phyloP scores from a whole-genome alignment of 768 basidiomycete species.

The Podaxis mareebaensis region DNA sequence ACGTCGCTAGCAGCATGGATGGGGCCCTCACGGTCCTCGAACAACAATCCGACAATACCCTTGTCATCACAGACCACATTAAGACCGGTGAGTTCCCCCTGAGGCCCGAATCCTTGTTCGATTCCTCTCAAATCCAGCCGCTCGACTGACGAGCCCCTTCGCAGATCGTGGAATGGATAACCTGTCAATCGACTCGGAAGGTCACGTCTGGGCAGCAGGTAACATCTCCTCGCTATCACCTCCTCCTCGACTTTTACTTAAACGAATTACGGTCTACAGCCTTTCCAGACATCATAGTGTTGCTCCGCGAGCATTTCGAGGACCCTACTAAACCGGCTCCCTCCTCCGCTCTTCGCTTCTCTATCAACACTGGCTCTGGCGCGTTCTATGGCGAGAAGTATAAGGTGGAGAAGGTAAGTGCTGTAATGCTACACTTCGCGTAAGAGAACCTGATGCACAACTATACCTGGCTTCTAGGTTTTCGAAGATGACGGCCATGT shows the following conservation, averaged over 20 bases:
- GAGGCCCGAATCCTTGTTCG: background rate
- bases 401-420: slow-evolving; percentile 53
- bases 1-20: slow-evolving; percentile 48
- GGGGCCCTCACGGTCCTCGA: slow-evolving; percentile 58
- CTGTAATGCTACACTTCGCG: background rate
- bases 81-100: slow-evolving; percentile 44
- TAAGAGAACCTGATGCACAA: background rate
- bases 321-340: slow-evolving; percentile 44
- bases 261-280: slow-evolving; percentile 28
- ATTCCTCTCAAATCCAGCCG: background rate
- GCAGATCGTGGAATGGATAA: slow-evolving; percentile 62
- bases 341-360: slow-evolving; percentile 51
- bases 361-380: slow-evolving; percentile 49
- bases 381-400: slow-evolving; percentile 64
- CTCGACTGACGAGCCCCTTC: slow-evolving; percentile 1
- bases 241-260: background rate
- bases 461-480: slow-evolving; percentile 36
- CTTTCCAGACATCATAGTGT: slow-evolving; percentile 40
- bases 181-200: slow-evolving; percentile 56
- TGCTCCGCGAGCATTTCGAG: slow-evolving; percentile 37
- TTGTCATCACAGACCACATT: slow-evolving; percentile 55
- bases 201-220: slow-evolving; percentile 67
- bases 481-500: slow-evolving; percentile 69
- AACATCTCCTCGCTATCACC: slow-evolving; percentile 14
- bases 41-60: slow-evolving; percentile 55